Conservation (phyloP, 306 rosid species). For the Cercis canadensis region DNA sequence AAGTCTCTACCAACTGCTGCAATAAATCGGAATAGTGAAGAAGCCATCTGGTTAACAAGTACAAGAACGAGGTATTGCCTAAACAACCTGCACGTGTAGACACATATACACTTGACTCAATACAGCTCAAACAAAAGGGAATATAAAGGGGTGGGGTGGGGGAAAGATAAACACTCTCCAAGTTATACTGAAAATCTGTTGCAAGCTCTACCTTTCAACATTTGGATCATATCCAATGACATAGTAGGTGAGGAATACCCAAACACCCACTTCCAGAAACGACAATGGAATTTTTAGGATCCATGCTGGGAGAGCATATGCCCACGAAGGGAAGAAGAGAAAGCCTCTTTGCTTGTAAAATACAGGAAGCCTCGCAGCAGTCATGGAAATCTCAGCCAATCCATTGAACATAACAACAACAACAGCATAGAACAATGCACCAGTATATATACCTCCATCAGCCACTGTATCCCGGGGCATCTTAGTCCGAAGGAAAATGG, state of each 20-base stretch:
- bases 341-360: conserved; percentile 67
- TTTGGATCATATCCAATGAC: conserved; percentile 74
- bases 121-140: conserved; percentile 3
- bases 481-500: conserved; percentile 52
- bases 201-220: conserved; percentile 50
- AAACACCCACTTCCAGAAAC: conserved; percentile 54
- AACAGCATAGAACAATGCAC: conserved; percentile 56
- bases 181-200: background rate
- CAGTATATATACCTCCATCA: conserved; percentile 54
- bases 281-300: conserved; percentile 62
- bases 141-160: background rate
- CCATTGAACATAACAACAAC: conserved; percentile 65
- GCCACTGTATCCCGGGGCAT: conserved; percentile 51
- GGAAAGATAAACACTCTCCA: background rate
- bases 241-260: conserved; percentile 66
- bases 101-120: conserved; percentile 4
- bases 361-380: conserved; percentile 59
- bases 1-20: conserved; percentile 59
- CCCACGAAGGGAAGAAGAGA: conserved; percentile 69
- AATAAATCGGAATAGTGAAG: conserved; percentile 46
- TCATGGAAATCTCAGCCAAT: conserved; percentile 61
- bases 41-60: conserved; percentile 57
- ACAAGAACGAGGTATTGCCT: conserved; percentile 54
- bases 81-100: conserved; percentile 46
- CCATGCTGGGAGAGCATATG: conserved; percentile 65